A percentile compares a stretch with the other conserved stretches of the same genome.
Conservation (phyloP, 331 rosid genomes). For the Rhamnella rubrinervis region DNA sequence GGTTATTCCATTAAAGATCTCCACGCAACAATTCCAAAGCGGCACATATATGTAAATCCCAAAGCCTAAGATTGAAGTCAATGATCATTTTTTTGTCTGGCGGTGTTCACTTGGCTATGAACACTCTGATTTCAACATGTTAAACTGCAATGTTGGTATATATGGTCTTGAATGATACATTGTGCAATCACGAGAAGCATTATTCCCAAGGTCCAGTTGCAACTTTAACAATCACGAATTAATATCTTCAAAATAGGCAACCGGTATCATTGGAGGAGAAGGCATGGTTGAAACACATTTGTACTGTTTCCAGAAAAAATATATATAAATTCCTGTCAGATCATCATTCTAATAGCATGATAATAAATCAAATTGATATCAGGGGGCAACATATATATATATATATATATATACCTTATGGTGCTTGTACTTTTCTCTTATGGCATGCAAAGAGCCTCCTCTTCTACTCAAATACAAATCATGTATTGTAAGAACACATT, state of each 20-base stretch:
- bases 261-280: constrained; percentile 51
- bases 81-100: too few species aligned
- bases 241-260: constrained; percentile 13
- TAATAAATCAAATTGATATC: neutral
- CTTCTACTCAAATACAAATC: constrained; percentile 64
- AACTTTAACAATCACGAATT: too few species aligned
- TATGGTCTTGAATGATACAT: too few species aligned
- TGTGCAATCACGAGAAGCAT: too few species aligned
- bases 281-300: constrained; percentile 44
- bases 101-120: too few species aligned
- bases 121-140: too few species aligned
- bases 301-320: constrained; percentile 40
- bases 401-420: constrained; percentile 9
- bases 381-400: neutral
- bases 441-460: constrained; percentile 55
- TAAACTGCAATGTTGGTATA: too few species aligned
- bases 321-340: neutral
- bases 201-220: too few species aligned
- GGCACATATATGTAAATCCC: too few species aligned
- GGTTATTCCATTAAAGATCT: too few species aligned
- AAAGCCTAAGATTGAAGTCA: too few species aligned
- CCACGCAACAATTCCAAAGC: too few species aligned
- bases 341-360: neutral
- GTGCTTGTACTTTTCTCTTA: constrained; percentile 72
- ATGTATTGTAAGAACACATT: constrained; percentile 53